These are phyloP conservation scores for Vanrija sp. DNA, from an alignment of 1,284 basidiomycete genomes.

Conservation along the genomic window DNA sequence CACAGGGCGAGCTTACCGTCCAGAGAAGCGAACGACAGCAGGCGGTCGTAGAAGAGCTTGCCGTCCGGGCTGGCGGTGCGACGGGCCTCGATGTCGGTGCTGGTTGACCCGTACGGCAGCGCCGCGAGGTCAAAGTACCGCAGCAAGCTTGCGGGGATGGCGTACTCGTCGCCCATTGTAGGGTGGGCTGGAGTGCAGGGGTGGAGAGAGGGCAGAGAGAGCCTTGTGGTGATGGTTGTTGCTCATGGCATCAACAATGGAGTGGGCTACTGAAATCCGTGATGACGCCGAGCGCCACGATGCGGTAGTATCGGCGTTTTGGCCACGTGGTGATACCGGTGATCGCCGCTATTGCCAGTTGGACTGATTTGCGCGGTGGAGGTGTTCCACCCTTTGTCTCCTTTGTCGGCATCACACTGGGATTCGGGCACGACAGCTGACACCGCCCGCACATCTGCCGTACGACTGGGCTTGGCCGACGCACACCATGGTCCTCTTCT, in stretches of 20 bases:
- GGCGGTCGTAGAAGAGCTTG: conserved; percentile 38
- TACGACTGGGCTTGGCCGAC: not conserved
- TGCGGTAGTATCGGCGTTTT: not conserved
- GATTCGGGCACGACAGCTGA: not conserved
- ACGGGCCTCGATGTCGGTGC: conserved; percentile 9
- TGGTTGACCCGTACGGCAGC: conserved; percentile 24
- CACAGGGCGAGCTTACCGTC: conserved; percentile 25
- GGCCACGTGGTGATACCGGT: not conserved
- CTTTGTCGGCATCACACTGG: not conserved
- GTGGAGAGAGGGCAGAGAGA: not conserved
- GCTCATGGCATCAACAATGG: not conserved
- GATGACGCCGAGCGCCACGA: not conserved
- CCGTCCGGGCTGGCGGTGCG: conserved; percentile 21
- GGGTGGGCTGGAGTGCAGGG: not conserved
- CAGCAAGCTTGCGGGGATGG: conserved; percentile 29
- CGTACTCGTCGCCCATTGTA: conserved; percentile 24
- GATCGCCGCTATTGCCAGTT: not conserved
- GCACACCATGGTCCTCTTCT: conserved; percentile 56
- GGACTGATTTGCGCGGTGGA: not conserved
- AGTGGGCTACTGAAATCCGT: not conserved
- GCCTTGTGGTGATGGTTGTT: too few species aligned
- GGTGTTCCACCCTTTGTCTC: conserved; percentile 1
- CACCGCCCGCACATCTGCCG: not conserved
- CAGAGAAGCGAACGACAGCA: conserved; percentile 29
- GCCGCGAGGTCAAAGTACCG: conserved; percentile 39